Evolutionary conservation across 192 early-diverging fungal genomes (phyloP), one percentile per base, ranked within the genome.

Genomic region (Podila verticillata): DNA sequence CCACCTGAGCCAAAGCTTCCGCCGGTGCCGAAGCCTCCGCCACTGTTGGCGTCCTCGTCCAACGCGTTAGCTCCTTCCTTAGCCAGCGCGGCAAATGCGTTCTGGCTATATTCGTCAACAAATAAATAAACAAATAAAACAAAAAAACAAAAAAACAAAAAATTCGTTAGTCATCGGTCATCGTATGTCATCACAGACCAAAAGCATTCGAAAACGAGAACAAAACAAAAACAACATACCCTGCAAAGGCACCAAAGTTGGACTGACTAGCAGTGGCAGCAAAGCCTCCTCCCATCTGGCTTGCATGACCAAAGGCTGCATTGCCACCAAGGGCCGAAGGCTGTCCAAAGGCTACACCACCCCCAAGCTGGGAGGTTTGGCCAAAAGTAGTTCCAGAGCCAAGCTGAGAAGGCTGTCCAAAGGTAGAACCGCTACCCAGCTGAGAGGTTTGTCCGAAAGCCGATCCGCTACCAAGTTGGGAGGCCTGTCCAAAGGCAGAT

Each of bases 231-330:
- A 62, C 7, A 35, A 47, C 73, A 57, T 64, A 75, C 74, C 44
- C 61, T 20, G 77, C 77, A 68, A 80, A 80, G 5, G 70, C 63
- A 20, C 77, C 70, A 68, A 80, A 80, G 51, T 80, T 80, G 20
- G 77, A 80, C n/a, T 72, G 65, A 7, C 70, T 60, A 13, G 70
- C 49, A 10, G 69, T 48, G 5, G 69, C 58, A 5, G 31, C 56
- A 31, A 80, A 68, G 6, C 61, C 66, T 22, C 57, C 57, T 26
- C 58, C 58, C 58, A 32, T 19, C 12, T 28, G 20, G 22, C 22
- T 12, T 15, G 58, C 17, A 3, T 60, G 58, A 30, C 51, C 12
- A 30, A 30, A 10, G n/a, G 19, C 30, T 12, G 48, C 8, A 30
- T 22, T 22, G 30, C 54, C 51, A 4, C 63, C 60, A 9, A 64